These are phyloP conservation scores for Oenanthe sinensis DNA, from an alignment of 129 eudicot species.

Conservation along the genomic window DNA sequence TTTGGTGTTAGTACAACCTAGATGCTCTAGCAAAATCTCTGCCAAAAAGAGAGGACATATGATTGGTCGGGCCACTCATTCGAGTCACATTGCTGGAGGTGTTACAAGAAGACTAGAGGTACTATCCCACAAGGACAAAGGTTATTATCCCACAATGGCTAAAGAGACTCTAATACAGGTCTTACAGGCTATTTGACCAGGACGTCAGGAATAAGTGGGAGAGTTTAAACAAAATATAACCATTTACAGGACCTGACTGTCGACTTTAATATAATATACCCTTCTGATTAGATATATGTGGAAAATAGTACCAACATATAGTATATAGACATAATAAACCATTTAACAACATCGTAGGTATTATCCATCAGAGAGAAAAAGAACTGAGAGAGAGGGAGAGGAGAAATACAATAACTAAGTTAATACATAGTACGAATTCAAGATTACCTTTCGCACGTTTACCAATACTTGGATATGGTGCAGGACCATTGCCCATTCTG, in stretches of 20 bases:
- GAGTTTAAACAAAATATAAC: neutral
- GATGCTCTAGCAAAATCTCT: neutral
- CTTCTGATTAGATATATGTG: neutral
- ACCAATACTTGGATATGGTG: conserved; percentile 75
- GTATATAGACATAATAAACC: neutral
- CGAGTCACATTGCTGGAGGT: too few relatives aligned
- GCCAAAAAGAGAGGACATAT: neutral
- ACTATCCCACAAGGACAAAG: too few relatives aligned
- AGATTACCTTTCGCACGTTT: conserved; percentile 66
- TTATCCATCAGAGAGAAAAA: neutral
- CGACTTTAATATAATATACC: neutral
- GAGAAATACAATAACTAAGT: neutral
- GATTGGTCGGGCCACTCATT: too few relatives aligned
- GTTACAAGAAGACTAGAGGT: too few relatives aligned
- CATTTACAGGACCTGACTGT: neutral
- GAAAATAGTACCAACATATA: neutral
- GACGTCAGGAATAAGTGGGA: neutral
- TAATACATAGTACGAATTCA: neutral
- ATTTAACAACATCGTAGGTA: neutral
- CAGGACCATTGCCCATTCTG: conserved; percentile 64
- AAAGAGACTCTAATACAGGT: too few relatives aligned
- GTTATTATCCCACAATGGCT: too few relatives aligned
- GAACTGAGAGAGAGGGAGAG: neutral
- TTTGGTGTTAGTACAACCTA: conserved; percentile 5
- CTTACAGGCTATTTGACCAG: neutral